Conservation (phyloP, 768 basidiomycete species). For the Neoboletus brunneissimus region DNA sequence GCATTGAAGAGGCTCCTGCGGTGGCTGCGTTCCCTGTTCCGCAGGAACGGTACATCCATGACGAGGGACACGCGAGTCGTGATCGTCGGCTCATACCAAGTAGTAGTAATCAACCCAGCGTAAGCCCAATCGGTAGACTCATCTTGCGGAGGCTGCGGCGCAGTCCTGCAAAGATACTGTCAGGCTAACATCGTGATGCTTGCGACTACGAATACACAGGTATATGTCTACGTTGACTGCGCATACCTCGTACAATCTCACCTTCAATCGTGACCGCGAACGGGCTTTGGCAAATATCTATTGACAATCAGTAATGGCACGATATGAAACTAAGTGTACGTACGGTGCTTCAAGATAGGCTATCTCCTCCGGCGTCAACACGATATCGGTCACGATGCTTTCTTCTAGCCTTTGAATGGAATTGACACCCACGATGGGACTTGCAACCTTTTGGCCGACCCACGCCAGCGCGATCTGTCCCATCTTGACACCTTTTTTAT, state of each 20-base stretch:
- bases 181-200: not conserved
- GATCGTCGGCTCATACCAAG: too few relatives aligned
- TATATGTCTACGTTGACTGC: not conserved
- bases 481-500: not conserved
- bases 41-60: too few relatives aligned
- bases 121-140: too few relatives aligned
- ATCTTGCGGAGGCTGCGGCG: too few relatives aligned
- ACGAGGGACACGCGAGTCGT: too few relatives aligned
- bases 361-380: slow-evolving; percentile 25
- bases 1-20: too few relatives aligned
- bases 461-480: slow-evolving; percentile 33
- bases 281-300: slow-evolving; percentile 1
- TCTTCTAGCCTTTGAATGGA: not conserved
- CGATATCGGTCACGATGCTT: not conserved
- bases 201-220: not conserved
- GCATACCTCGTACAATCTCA: not conserved
- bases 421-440: slow-evolving; percentile 44
- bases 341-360: slow-evolving; percentile 29
- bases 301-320: not conserved
- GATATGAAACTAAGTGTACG: too few relatives aligned
- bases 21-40: too few relatives aligned
- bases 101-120: too few relatives aligned
- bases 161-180: not conserved
- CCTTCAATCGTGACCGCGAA: slow-evolving; percentile 17
- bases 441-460: slow-evolving; percentile 39